Evolutionary conservation across 129 eudicot species (phyloP).

Genomic region (Sambucus nigra): DNA sequence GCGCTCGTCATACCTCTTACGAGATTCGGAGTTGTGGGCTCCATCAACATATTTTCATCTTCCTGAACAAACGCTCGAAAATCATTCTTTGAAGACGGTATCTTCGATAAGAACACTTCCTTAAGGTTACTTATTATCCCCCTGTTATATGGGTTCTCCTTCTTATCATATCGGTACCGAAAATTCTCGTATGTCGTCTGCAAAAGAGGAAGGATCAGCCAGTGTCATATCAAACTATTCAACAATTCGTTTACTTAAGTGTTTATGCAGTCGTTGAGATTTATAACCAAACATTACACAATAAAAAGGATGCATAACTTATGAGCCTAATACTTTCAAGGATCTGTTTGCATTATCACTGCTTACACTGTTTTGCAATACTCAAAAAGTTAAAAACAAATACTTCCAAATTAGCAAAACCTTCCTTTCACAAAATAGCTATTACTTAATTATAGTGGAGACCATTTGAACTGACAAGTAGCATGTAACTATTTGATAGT

Average conservation of each 20-base stretch:
- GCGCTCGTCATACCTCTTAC: constrained; percentile 21
- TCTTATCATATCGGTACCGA: constrained; percentile 59
- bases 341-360: too few relatives aligned
- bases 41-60: constrained; percentile 38
- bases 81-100: constrained; percentile 57
- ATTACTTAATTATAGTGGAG: background rate
- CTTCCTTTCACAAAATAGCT: background rate
- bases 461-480: background rate
- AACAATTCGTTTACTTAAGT: too few relatives aligned
- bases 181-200: constrained; percentile 97
- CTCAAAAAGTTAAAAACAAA: background rate
- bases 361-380: too few relatives aligned
- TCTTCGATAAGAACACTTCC: constrained; percentile 62
- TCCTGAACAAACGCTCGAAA: constrained; percentile 48
- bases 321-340: background rate
- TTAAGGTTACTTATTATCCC: constrained; percentile 50
- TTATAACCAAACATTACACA: too few relatives aligned
- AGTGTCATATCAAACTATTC: background rate
- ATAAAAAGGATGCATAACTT: too few relatives aligned
- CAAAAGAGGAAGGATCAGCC: constrained; percentile 5
- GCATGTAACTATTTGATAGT: background rate
- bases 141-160: constrained; percentile 73
- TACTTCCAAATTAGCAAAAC: background rate
- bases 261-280: too few relatives aligned
- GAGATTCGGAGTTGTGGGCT: constrained; percentile 23